Evolutionary conservation across 1,284 basidiomycete genomes (phyloP), one percentile per base, ranked within the genome.

Genomic region (Moesziomyces sp.): DNA sequence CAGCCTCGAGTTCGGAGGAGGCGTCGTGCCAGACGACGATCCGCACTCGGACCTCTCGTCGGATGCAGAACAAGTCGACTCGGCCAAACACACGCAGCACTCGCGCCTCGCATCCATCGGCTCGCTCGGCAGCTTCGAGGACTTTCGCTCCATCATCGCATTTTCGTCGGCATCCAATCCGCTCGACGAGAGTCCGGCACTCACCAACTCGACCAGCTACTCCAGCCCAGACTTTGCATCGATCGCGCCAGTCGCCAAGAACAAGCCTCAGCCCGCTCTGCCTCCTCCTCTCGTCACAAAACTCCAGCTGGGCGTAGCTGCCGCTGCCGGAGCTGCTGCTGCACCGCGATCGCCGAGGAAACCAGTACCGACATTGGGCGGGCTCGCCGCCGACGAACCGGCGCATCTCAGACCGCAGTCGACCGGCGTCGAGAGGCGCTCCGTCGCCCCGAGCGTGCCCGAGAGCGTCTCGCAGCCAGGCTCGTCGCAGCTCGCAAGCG

Each of bases 1-100:
- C 55, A 53, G 46, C 51, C 49, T 74, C 38, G 71, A 74, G 42
- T 69, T 62, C 30, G 71, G 71, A 5, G 57, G 71, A 44, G 71
- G 71, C 30, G 71, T 74, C 3, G 66, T 74, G 5, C 71, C 71
- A 8, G 30, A 30, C 43, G 62, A 69, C 46, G 58, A 67, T 33
- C 55, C 69, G 19, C 52, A 10, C n/a, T 56, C 62, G 30, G 57
- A 49, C 5, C 46, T 43, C 6, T 61, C 65, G 26, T 61, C 65
- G 26, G 65, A 68, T 19, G n/a, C 26, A 14, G 7, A 21, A 16
- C 53, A 56, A 30, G 44, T 7, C 38, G 30, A 30, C 30, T 30
- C 30, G 30, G 23, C n/a, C 57, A 40, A 44, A 47, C 56, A 51
- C 14, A 47, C n/a, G 1, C 42, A 48, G 23, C 66, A 58, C 21